These are phyloP conservation scores for Mycogone perniciosa DNA, from an alignment of 2,329 filamentous ascomycete species.

Conservation along the genomic window DNA sequence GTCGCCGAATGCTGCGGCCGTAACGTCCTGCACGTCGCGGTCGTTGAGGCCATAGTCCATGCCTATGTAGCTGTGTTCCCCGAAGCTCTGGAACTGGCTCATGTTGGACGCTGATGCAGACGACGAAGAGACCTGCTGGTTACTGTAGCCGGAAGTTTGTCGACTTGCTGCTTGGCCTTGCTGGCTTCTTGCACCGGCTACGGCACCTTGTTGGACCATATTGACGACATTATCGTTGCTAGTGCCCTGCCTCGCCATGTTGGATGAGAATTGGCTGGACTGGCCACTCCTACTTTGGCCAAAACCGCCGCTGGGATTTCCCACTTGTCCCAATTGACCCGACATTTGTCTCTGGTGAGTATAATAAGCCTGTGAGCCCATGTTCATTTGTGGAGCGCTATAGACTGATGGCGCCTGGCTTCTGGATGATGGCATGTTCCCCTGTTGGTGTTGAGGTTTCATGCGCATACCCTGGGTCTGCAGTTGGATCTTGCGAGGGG, in stretches of 20 bases:
- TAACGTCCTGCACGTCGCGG: constrained; percentile 16
- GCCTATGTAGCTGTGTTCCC: constrained; percentile 19
- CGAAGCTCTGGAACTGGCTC: constrained; percentile 16
- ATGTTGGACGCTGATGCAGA: constrained; percentile 13
- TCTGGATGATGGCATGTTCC: constrained; percentile 11
- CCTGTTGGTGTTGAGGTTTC: constrained; percentile 14
- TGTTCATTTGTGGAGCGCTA: constrained; percentile 2
- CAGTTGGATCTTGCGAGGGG: constrained; percentile 5
- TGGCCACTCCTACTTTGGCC: constrained; percentile 8
- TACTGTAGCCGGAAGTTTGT: constrained; percentile 10
- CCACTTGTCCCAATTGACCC: constrained; percentile 13
- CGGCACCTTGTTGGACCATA: constrained; percentile 9
- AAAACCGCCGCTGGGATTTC: constrained; percentile 10
- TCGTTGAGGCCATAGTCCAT: constrained; percentile 21
- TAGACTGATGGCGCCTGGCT: constrained; percentile 10
- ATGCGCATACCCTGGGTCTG: constrained; percentile 1
- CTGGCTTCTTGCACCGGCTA: constrained; percentile 8
- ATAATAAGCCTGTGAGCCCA: constrained; percentile 12
- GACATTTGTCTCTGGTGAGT: constrained; percentile 16
- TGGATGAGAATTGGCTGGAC: constrained; percentile 16
- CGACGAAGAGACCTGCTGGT: constrained; percentile 14
- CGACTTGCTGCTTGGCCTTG: constrained; percentile 11
- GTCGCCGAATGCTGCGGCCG: constrained; percentile 15
- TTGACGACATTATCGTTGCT: constrained; percentile 4
- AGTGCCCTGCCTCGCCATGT: constrained; percentile 14